Base-by-base conservation (phyloP, 2,329 filamentous ascomycete species). In the Phaeomoniella chlamydospora region DNA sequence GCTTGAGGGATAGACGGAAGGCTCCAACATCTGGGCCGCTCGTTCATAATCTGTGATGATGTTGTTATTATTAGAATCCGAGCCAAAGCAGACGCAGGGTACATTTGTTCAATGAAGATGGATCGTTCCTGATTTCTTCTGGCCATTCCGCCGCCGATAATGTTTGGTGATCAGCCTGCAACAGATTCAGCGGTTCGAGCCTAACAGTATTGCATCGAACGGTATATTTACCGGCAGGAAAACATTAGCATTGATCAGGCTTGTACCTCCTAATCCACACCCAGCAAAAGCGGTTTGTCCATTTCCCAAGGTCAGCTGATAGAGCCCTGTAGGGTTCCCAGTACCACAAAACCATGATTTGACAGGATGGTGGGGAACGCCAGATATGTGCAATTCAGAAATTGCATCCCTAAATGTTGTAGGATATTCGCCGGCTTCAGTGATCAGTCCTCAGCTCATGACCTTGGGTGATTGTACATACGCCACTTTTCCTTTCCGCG, bases 391-490 rank as follows among this genome's bases (percentile, higher is more conserved):
- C n/a, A 49, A 36, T 26, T 55, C 43, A 1, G 35, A 44, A 6
- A 43, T 14, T n/a, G 41, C 47, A 18, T 48, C 42, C n/a, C 39
- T 40, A 5, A 51, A 18, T 3, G 35, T 47, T 12, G 37, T 45
- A 6, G 54, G 53, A 38, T 50, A 56, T 33, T 54, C 49, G 2
- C 53, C 52, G 29, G 49, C n/a, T n/a, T n/a, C n/a, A n/a, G n/a
- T n/a, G n/a, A n/a, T n/a, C n/a, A n/a, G n/a, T n/a, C n/a, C n/a
- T n/a, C n/a, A n/a, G n/a, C n/a, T n/a, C n/a, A n/a, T n/a, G n/a
- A n/a, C n/a, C n/a, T n/a, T n/a, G n/a, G n/a, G n/a, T n/a, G n/a
- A n/a, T n/a, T n/a, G n/a, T n/a, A n/a, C n/a, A n/a, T n/a, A n/a
- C n/a, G 30, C 30, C 30, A 32, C 17, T 32, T 32, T 15, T 32